Evolutionary conservation across 768 basidiomycete species (phyloP), one percentile per base, ranked within the genome.

Genomic region (Pulveroboletus sp.): DNA sequence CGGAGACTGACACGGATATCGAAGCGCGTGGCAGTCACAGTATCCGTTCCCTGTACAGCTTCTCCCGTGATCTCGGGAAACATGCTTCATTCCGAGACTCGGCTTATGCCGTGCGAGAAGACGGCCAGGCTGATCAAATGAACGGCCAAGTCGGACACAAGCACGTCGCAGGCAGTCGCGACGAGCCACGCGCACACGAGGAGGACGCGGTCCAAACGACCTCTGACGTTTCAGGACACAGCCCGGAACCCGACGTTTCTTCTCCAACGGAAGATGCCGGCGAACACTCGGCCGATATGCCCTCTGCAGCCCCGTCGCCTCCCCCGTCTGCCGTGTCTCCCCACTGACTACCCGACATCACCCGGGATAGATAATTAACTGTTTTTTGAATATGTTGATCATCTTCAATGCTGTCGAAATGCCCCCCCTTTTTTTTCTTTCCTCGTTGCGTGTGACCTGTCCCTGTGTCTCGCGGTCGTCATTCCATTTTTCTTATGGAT

Each of bases 371-470:
- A 63, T 62, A 52, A 53, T 60, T 52, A 52, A 60, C 55, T 62
- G 53, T 38, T 19, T 62, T 59, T 66, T 64, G 64, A 64, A 60
- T 59, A 61, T 65, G 64, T 65, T 61, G 64, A 65, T 45, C 64
- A 59, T 66, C 56, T 65, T 66, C 63, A 65, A 53, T 56, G 58
- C 29, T 53, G 51, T 64, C 52, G 51, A 44, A 25, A 45, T 24
- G 37, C 31, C 13, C 16, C 24, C 32, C 27, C 13, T 35, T 12
- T 34, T 20, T 23, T 39, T 35, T 34, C 23, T 45, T 35, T 37
- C 31, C 34, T 40, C 43, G 50, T 49, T 54, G 20, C 52, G 52
- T 51, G 60, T 50, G 54, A 52, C 43, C 38, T 37, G 38, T 48
- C 33, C n/a, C 38, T 24, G 16, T 43, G 6, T 47, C 51, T 50